phyloP scores from a whole-genome alignment of 1,284 basidiomycete genomes.

The Ustilago loliicola region DNA sequence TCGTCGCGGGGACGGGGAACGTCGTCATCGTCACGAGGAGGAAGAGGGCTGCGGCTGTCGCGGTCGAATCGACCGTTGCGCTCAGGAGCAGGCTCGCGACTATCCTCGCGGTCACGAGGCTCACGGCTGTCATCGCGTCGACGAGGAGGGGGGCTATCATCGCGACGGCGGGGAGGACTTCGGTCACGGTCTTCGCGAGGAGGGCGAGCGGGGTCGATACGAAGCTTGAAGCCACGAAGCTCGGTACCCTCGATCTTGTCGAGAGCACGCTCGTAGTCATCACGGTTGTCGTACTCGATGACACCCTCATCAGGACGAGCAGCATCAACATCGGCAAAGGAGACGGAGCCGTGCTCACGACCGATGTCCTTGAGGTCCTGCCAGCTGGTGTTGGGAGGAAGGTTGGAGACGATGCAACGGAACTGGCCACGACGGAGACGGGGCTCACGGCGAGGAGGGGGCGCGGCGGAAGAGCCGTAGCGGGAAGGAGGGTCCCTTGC shows the following conservation, averaged over 20 bases:
- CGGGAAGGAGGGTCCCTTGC: constrained; percentile 43
- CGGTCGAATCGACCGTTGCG: constrained; percentile 49
- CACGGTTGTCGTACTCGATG: constrained; percentile 68
- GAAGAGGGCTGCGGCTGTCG: constrained; percentile 56
- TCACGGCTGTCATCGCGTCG: constrained; percentile 46
- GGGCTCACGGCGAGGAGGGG: constrained; percentile 45
- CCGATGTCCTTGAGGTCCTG: constrained; percentile 98
- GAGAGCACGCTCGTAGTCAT: constrained; percentile 67
- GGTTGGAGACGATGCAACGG: constrained; percentile 73
- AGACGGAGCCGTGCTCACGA: constrained; percentile 80
- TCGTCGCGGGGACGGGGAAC: constrained; percentile 49
- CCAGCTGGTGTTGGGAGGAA: constrained; percentile 93
- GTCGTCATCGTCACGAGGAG: constrained; percentile 58
- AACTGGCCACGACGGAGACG: constrained; percentile 62
- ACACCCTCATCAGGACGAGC: constrained; percentile 67
- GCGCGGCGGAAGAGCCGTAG: constrained; percentile 52
- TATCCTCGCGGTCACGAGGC: constrained; percentile 47
- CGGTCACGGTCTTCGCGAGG: constrained; percentile 57
- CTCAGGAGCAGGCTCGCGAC: constrained; percentile 54
- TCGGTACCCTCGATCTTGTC: constrained; percentile 68
- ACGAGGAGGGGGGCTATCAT: constrained; percentile 52
- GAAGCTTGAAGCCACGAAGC: constrained; percentile 66
- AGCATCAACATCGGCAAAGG: constrained; percentile 67
- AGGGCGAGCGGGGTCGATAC: constrained; percentile 63
- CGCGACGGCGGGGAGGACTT: constrained; percentile 56